Evolutionary conservation across 306 rosid genomes (phyloP), one percentile per base, ranked within the genome.

Genomic region (Sphenostylis stenocarpa): DNA sequence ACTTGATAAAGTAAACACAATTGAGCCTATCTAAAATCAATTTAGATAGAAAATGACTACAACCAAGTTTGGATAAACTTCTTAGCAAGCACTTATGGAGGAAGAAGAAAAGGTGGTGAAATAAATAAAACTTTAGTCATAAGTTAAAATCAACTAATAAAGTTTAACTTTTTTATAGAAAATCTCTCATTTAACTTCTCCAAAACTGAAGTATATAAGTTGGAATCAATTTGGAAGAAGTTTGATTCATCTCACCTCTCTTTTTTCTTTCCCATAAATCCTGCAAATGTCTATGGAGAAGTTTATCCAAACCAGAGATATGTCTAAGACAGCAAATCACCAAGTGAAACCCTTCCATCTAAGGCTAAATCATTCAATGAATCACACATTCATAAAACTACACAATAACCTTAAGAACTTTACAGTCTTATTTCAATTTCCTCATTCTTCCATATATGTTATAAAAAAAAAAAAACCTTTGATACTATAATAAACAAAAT

Each of bases 301-400:
- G 17, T 56, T 56, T 4, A 56, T 24, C 36, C 8, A 56, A 56
- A 56, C 63, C 12, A 56, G 29, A 24, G 3, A 7, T 55, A 24
- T 64, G 51, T 45, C 57, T 26, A 62, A 71, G 36, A 72, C 73
- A 62, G 63, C 17, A n/a, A n/a, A n/a, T n/a, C n/a, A n/a, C n/a
- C n/a, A n/a, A n/a, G n/a, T n/a, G n/a, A n/a, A n/a, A n/a, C n/a
- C n/a, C n/a, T n/a, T n/a, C n/a, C n/a, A n/a, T n/a, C n/a, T n/a
- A n/a, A n/a, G n/a, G n/a, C n/a, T n/a, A n/a, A n/a, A n/a, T n/a
- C n/a, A n/a, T n/a, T n/a, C n/a, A n/a, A n/a, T n/a, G n/a, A n/a
- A n/a, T n/a, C n/a, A n/a, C n/a, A n/a, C n/a, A n/a, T n/a, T n/a
- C n/a, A n/a, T n/a, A n/a, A n/a, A n/a, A n/a, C n/a, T n/a, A n/a